Conservation (phyloP, 202 grass and related monocot genomes). For the Elaeis oleifera region DNA sequence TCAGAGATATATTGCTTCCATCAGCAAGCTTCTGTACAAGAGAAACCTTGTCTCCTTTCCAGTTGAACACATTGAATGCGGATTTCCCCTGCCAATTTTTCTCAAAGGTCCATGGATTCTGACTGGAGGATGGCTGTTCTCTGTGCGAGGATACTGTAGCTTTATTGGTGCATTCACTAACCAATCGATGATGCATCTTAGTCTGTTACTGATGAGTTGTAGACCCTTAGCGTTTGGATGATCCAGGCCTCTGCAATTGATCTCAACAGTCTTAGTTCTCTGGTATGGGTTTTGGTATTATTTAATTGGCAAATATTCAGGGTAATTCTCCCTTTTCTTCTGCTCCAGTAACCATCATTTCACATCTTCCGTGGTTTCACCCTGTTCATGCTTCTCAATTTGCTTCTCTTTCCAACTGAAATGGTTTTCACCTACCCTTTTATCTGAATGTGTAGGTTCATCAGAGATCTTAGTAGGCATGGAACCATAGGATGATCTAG, state of each 20-base stretch:
- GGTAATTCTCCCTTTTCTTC: slow-evolving; percentile 4
- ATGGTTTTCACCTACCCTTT: neutral
- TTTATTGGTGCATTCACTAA: slow-evolving; percentile 64
- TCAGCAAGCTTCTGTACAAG: slow-evolving; percentile 91
- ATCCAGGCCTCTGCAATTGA: slow-evolving; percentile 64
- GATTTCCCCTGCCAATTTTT: slow-evolving; percentile 42
- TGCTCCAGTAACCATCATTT: neutral
- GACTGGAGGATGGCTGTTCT: slow-evolving; percentile 42
- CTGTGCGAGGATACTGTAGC: slow-evolving; percentile 48
- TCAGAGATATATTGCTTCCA: slow-evolving; percentile 65
- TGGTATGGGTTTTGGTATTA: neutral
- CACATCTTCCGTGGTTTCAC: neutral
- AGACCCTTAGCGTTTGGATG: slow-evolving; percentile 61
- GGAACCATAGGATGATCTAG: slow-evolving; percentile 55
- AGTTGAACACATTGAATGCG: slow-evolving; percentile 87
- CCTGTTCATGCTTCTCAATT: slow-evolving; percentile 26
- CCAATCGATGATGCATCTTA: slow-evolving; percentile 78
- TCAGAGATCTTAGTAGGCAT: slow-evolving; percentile 14
- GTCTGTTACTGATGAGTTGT: slow-evolving; percentile 49
- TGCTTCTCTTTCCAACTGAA: slow-evolving; percentile 11
- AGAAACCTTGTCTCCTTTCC: slow-evolving; percentile 67
- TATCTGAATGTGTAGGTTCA: neutral
- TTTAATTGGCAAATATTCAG: too few relatives aligned
- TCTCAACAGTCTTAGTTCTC: slow-evolving; percentile 26
- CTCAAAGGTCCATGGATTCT: slow-evolving; percentile 62